Evolutionary conservation across 1,139 yeast species (phyloP), one percentile per base, ranked within the genome.

Genomic region (Debaryomyces fabryi): DNA sequence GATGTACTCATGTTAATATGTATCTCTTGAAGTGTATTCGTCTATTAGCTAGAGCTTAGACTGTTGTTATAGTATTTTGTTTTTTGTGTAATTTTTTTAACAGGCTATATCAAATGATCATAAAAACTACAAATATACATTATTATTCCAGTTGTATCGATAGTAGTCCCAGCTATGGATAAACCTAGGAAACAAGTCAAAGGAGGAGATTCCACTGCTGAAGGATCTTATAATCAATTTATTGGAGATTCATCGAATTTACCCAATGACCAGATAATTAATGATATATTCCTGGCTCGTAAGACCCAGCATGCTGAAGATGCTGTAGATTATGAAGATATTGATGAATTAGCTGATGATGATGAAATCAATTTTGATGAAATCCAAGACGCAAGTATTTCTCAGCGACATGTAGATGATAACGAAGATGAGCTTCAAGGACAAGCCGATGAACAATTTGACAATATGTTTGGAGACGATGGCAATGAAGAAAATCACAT

Each of bases 271-370:
- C 63, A 63, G 46, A 58, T 71, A 37, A 72, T 75, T 13, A 74
- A 72, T 42, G 69, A 74, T 33, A 75, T 76, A 48, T 75, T 74
- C 55, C 60, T 55, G 50, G 75, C 72, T 38, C 60, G 65, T 24
- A 62, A 60, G 37, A 81, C 85, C 0, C 64, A 78, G 49, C 98
- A 92, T 65, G 93, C 95, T 1, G 97, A 83, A 4, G 93, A 92
- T 64, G 98, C 99, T n/a, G 74, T 91, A 39, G 98, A 93, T 67
- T 93, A 88, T 63, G 97, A 90, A 60, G 97, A 90, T 62, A 96
- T 89, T 55, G 98, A 92, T 57, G 97, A 92, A 64, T 74, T 93
- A 49, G 98, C 98, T 0, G 98, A 75, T n/a, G 78, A 91, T 42
- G 97, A 90, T 47, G 89, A 59, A 20, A 37, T 36, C 8, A 46